Percentiles rank a stretch among this genome's conserved stretches.
These are phyloP conservation scores for Globisporangium alternatum DNA, from an alignment of 352 stramenopile genomes.

Conservation along the genomic window DNA sequence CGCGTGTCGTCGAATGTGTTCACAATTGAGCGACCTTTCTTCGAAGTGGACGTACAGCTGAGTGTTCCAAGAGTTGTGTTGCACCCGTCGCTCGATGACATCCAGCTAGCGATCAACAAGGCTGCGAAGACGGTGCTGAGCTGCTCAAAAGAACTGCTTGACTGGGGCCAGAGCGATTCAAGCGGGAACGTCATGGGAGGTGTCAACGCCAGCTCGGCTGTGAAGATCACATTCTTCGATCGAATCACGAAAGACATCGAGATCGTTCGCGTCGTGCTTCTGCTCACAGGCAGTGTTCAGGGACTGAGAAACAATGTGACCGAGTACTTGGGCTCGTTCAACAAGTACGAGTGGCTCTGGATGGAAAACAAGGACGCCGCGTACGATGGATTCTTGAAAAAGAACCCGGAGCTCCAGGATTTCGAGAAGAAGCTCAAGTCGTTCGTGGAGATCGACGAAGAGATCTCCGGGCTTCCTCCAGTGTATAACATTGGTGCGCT, in stretches of 20 bases:
- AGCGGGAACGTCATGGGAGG: conserved; percentile 3
- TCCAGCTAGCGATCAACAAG: conserved; percentile 97
- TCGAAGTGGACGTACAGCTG: conserved; percentile 97
- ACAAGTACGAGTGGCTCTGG: conserved; percentile 97
- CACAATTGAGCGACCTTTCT: conserved; percentile 95
- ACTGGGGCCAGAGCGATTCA: conserved; percentile 90
- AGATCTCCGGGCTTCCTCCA: conserved; percentile 86
- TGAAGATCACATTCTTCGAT: conserved; percentile 94
- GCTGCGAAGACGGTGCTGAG: conserved; percentile 95
- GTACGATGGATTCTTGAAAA: conserved; percentile 95
- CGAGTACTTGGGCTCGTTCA: conserved; percentile 96
- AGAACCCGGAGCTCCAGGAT: conserved; percentile 92
- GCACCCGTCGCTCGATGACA: conserved; percentile 95
- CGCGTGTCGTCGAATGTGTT: conserved; percentile 87
- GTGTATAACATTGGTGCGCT: conserved; percentile 97
- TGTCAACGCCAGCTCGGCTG: background rate
- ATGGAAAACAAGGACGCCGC: conserved; percentile 95
- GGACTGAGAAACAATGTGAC: conserved; percentile 96
- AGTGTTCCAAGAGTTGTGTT: conserved; percentile 92
- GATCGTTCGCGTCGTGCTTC: conserved; percentile 95
- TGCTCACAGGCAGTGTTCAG: conserved; percentile 97
- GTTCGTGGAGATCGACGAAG: conserved; percentile 94
- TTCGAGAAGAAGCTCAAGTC: conserved; percentile 96
- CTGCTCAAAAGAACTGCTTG: conserved; percentile 95
- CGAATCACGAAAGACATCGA: conserved; percentile 99